A percentile compares a stretch with the other conserved stretches of the same genome.
phyloP scores from a whole-genome alignment of 2,329 filamentous ascomycete species.

The Pleoardoris graminearum region DNA sequence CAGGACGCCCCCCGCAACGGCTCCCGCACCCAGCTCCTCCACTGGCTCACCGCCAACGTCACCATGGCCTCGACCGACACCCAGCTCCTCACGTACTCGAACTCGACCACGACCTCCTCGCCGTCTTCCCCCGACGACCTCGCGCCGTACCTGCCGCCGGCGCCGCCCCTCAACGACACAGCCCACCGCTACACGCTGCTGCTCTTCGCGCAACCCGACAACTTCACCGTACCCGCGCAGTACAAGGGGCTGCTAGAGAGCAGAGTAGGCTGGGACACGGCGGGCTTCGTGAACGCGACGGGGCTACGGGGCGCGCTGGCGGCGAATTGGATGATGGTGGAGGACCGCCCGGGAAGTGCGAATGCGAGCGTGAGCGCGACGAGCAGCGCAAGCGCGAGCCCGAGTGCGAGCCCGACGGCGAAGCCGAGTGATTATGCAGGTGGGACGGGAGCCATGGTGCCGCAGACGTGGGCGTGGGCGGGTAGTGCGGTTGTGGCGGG shows the following conservation, averaged over 20 bases:
- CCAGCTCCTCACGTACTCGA: constrained; percentile 18
- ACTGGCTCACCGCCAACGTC: constrained; percentile 39
- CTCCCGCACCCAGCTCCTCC: constrained; percentile 35
- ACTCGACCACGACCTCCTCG: too few relatives aligned
- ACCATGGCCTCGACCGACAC: constrained; percentile 16
- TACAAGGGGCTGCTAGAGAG: constrained; percentile 28
- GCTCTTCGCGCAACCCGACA: constrained; percentile 31
- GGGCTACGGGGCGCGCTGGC: constrained; percentile 36
- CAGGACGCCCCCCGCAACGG: constrained; percentile 38
- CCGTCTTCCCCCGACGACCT: too few relatives aligned
- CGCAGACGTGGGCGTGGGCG: constrained; percentile 19
- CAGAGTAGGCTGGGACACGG: constrained; percentile 42
- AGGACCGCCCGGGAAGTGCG: constrained; percentile 31
- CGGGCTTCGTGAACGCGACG: constrained; percentile 39
- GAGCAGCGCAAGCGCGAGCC: constrained; percentile 15
- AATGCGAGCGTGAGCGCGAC: constrained; percentile 24
- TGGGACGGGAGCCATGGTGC: constrained; percentile 15
- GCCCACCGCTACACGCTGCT: constrained; percentile 37
- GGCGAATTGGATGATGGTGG: constrained; percentile 47
- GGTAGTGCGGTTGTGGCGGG: constrained; percentile 23
- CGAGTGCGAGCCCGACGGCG: constrained; percentile 2
- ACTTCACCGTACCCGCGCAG: constrained; percentile 32
- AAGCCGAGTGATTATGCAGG: constrained; percentile 19
- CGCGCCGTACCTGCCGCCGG: constrained; percentile 32
- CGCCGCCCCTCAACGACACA: constrained; percentile 34